Base-by-base conservation (phyloP, 1,284 basidiomycete species). In the Papiliotrema flavescens region DNA sequence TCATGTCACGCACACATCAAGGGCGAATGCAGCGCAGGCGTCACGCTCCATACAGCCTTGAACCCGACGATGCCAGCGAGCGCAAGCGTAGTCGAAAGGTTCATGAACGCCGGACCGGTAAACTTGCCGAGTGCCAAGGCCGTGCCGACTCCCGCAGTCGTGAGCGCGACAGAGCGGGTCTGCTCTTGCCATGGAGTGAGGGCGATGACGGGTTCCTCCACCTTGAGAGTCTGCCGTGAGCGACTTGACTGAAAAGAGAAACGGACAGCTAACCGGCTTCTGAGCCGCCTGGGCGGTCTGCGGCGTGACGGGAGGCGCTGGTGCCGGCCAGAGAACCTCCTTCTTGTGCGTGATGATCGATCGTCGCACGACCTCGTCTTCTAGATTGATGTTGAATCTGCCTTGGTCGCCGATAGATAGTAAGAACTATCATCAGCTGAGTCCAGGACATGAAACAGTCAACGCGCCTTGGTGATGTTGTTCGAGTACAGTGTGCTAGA, bases 401-500 rank as follows among this genome's bases (percentile, higher is more conserved):
- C 79, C 80, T 56, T 85, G 81, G 44, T 81, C 81, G 11, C 85
- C 85, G 1, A 91, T 83, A 1, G 88, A 89, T 17, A 91, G 79
- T 40, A 91, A 80, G 77, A 91, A 90, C 70, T 65, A 53, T 14
- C 22, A 23, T 62, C 43, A 62, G 62, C 44, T 39, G 17, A n/a
- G 11, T 3, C 2, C 28, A 9, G 5, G 36, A n/a, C 22, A 22
- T 11, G 32, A 9, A 6, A 15, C 13, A 36, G 17, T 17, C 23
- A 35, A 17, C 8, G 41, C 26, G 61, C 65, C 56, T 91, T 91
- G 42, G 87, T 87, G 64, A 91, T 85, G 69, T 91, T 91, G 76
- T 91, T 91, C 13, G 89, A 91, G 74, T 91, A 91, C 8, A 91
- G 79, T 1, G 88, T 89, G 4, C 88, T 89, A 3, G 88, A 88